Base-by-base conservation (phyloP, 1,284 basidiomycete genomes). In the Testicularia cyperi region DNA sequence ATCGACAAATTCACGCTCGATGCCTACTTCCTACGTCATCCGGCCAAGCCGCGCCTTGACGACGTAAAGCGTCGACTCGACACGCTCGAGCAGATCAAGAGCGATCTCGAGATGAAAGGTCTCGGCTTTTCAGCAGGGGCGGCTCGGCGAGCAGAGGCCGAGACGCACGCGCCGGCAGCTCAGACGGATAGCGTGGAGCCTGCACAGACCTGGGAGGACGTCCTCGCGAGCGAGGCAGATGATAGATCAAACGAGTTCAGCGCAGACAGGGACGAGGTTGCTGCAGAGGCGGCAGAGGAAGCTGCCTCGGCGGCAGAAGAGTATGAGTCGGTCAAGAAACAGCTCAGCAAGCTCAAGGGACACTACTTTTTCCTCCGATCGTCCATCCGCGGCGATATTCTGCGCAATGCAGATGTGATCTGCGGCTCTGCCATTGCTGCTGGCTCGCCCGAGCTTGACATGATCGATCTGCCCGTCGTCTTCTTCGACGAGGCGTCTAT, bases 401-500 rank as follows among this genome's bases (percentile, higher is more conserved):
- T 78, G 35, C 69, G 72, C 35, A 58, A 63, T 4, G 75, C 71
- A 6, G 78, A 79, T 47, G 78, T 79, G 30, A 72, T 79, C 20
- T 77, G 77, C 39, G 62, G 74, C 27, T 78, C 78, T 2, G 72
- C 77, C 6, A 54, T 74, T 34, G 61, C 65, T 5, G 55, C 52
- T 3, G 43, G 47, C 19, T 72, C 62, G 20, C 36, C 39, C 3
- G 46, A 65, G 33, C 57, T 67, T 10, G 46, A 45, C 15, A 81
- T 84, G 14, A 82, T 86, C 31, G 92, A 96, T 72, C 92, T 95
- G 70, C 92, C 92, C 1, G 83, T 95, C 24, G 90, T 96, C 6
- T 92, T 95, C 71, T 79, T 96, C 21, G 92, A 96, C 75, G 92
- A 96, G 78, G 92, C 90, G 2, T 89, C 88, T 8, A 95, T 94